Conservation (phyloP, 192 early-diverging fungal species). For the Chytriomyces hyalinus region DNA sequence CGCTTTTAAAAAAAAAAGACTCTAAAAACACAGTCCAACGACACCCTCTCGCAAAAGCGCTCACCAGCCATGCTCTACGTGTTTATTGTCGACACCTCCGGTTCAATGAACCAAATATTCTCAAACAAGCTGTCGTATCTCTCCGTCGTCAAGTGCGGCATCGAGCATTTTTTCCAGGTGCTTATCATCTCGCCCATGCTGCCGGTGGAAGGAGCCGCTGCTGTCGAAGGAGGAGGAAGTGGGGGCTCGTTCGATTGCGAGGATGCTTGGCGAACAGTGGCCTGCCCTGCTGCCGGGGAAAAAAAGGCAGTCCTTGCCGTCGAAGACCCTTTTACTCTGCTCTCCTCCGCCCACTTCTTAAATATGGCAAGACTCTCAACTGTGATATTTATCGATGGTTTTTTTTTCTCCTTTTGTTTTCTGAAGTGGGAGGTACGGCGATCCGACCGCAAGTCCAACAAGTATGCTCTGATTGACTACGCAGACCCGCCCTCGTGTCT, state of each 20-base stretch:
- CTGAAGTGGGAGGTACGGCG: slow-evolving; percentile 43
- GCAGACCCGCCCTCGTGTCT: slow-evolving; percentile 51
- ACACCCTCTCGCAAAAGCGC: neutral
- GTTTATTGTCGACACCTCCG: slow-evolving; percentile 83
- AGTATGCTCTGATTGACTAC: slow-evolving; percentile 80
- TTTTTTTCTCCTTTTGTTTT: neutral
- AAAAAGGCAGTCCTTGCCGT: neutral
- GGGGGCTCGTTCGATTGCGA: no score
- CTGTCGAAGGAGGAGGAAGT: no score
- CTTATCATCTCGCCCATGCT: neutral
- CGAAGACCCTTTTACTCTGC: neutral
- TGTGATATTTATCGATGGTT: neutral
- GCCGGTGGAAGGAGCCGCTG: no score
- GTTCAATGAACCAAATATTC: slow-evolving; percentile 78
- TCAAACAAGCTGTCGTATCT: slow-evolving; percentile 64
- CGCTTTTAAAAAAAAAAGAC: no score
- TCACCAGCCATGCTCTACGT: slow-evolving; percentile 51
- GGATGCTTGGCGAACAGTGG: no score
- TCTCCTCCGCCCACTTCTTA: neutral
- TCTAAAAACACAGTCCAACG: no score
- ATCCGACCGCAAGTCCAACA: slow-evolving; percentile 61
- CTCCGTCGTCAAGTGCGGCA: slow-evolving; percentile 75
- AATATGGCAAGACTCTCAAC: neutral
- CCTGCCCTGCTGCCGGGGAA: no score
- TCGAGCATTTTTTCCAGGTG: slow-evolving; percentile 78